A percentile compares a stretch with the other conserved stretches of the same genome.
Evolutionary conservation across 371 early-diverging fungal species (phyloP).

Genomic region (Mucor irregularis): DNA sequence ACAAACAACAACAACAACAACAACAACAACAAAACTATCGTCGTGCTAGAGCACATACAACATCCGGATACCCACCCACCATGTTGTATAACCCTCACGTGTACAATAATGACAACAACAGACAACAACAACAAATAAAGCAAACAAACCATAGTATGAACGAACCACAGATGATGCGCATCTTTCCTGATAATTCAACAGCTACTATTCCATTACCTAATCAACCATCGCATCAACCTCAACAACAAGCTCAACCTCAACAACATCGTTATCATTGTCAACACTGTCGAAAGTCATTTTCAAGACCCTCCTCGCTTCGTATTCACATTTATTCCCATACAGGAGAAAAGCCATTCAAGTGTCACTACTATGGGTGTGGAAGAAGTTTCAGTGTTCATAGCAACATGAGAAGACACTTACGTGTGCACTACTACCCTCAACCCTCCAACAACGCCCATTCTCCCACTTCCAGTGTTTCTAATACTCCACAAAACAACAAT

Average conservation of each 20-base stretch:
- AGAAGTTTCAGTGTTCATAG: slow-evolving; percentile 75
- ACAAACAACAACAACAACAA: neutral
- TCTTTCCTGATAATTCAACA: neutral
- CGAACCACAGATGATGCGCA: neutral
- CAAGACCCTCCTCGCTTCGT: slow-evolving; percentile 46
- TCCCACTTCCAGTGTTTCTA: no score
- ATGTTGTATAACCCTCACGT: slow-evolving; percentile 11
- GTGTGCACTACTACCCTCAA: slow-evolving; percentile 40
- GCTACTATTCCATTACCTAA: no score
- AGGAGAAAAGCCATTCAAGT: slow-evolving; percentile 73
- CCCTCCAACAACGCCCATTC: neutral
- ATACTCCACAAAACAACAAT: no score
- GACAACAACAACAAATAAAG: neutral
- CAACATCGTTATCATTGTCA: slow-evolving; percentile 26
- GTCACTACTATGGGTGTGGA: slow-evolving; percentile 62
- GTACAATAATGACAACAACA: slow-evolving; percentile 3
- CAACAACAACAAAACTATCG: neutral
- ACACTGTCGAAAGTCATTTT: slow-evolving; percentile 31
- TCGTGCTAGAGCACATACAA: slow-evolving; percentile 28
- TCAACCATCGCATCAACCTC: neutral
- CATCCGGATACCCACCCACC: slow-evolving; percentile 30
- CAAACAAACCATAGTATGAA: neutral
- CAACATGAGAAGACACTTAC: slow-evolving; percentile 73
- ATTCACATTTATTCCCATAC: slow-evolving; percentile 77
- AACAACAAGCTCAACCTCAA: neutral